Percentiles rank a stretch among this genome's conserved stretches.
Conservation (phyloP, 2,329 filamentous ascomycete genomes). For the Aspergillus sp. region DNA sequence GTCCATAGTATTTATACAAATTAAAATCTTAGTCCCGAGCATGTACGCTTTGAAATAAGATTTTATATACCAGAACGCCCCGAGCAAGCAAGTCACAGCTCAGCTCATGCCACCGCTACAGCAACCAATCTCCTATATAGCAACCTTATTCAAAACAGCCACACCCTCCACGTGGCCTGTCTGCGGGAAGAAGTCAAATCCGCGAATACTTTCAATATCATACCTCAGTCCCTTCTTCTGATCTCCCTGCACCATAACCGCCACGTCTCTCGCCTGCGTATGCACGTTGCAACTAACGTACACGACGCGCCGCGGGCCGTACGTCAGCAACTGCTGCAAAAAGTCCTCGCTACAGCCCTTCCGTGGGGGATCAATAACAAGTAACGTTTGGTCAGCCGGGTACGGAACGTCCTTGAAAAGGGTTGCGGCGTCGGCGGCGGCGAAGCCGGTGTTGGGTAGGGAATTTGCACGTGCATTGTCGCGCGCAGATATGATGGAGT, state of each 20-base stretch:
- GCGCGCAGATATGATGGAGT: conserved; percentile 75
- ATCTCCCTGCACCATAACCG: conserved; percentile 73
- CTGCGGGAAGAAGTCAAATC: conserved; percentile 98
- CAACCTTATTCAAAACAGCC: conserved; percentile 53
- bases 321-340: conserved; percentile 74
- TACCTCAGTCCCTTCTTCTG: conserved; percentile 55
- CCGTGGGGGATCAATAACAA: conserved; percentile 94
- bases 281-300: conserved; percentile 99
- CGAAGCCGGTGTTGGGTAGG: conserved; percentile 75
- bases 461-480: conserved; percentile 77
- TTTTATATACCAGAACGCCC: neutral
- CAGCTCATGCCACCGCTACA: neutral
- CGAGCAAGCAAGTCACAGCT: neutral
- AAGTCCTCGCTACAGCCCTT: conserved; percentile 92
- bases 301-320: conserved; percentile 75
- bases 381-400: conserved; percentile 76
- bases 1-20: conserved; percentile 29
- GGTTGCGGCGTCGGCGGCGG: conserved; percentile 80
- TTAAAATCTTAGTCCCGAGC: conserved; percentile 1
- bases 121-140: neutral
- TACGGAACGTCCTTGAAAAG: conserved; percentile 78
- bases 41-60: neutral
- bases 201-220: conserved; percentile 83
- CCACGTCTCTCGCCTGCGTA: conserved; percentile 91
- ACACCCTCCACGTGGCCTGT: conserved; percentile 68